Evolutionary conservation across 164 flowering plant genomes (phyloP).

Genomic region (Euptelea pleiosperma): DNA sequence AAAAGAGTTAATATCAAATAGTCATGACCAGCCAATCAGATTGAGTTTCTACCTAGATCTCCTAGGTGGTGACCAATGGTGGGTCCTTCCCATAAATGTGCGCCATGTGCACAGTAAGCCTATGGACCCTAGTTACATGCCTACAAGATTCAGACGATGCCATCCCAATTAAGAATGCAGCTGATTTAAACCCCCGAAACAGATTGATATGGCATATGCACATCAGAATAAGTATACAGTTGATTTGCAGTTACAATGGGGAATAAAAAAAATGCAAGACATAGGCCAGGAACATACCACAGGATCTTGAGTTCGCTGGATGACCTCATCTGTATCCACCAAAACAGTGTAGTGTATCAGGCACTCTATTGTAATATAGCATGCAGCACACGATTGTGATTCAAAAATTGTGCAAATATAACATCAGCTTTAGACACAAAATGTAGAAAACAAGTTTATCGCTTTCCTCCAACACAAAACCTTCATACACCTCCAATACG

Average conservation of each 20-base stretch:
- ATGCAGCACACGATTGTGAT: conserved; percentile 1
- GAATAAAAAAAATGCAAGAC: background rate
- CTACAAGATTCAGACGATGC: background rate
- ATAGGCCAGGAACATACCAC: conserved; percentile 31
- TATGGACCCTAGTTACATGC: no score
- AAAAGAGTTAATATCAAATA: background rate
- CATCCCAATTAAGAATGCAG: background rate
- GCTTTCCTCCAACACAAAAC: no score
- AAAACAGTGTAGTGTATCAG: conserved; percentile 16
- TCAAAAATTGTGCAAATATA: background rate
- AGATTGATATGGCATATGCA: background rate
- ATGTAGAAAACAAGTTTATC: no score
- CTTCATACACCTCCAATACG: no score
- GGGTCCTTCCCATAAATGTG: background rate
- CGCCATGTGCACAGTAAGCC: no score
- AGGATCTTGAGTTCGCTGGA: conserved; percentile 30
- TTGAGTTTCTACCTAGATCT: background rate
- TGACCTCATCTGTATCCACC: conserved; percentile 31
- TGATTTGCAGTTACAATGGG: no score
- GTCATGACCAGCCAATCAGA: background rate
- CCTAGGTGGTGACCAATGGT: background rate
- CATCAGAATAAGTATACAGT: no score
- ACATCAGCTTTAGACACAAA: no score
- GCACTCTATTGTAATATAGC: background rate
- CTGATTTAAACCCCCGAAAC: background rate